Evolutionary conservation across 352 stramenopile species (phyloP), one percentile per base, ranked within the genome.

Genomic region (Globisporangium emineosum): DNA sequence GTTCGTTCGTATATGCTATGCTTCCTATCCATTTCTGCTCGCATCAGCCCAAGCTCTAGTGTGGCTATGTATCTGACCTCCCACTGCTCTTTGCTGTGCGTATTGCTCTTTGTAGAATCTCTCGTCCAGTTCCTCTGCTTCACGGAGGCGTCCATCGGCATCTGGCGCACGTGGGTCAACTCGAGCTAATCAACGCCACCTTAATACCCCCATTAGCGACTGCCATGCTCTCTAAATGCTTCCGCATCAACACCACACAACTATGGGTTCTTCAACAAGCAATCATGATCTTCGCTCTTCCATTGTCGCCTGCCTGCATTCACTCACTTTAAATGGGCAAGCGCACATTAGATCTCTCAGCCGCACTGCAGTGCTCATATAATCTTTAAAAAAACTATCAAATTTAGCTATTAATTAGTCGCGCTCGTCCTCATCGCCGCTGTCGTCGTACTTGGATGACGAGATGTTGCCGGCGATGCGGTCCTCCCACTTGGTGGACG

Each of bases 121-220:
- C 32, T 90, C 27, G 83, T 93, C 43, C 82, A 86, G 57, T 78
- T 91, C 64, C 74, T 90, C 19, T 91, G 82, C 62, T 89, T 90
- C 40, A 67, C 77, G 2, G 86, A 94, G 67, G 73, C 83, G 23
- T 67, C 73, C 13, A 45, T 89, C 42, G 86, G 84, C 47, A 73
- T 92, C 12, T 94, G 84, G 84, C 86, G 85, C 52, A 72, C 83
- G 43, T 94, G 86, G 86, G 63, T 68, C 25, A 90, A 87, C 64
- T 82, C 66, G 29, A 60, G 37, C 43, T 67, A 74, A 68, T 19
- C 37, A 45, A 45, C 17, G n/a, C 53, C 32, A 21, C 40, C 47
- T 5, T 19, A 30, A n/a, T n/a, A 9, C 4, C 8, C 10, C 33
- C 37, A n/a, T 45, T 45, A 19, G 37, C 15, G 5, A 7, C n/a